Evolutionary conservation across 1,284 basidiomycete genomes (phyloP), one percentile per base, ranked within the genome.

Genomic region (Malassezia vespertilionis): DNA sequence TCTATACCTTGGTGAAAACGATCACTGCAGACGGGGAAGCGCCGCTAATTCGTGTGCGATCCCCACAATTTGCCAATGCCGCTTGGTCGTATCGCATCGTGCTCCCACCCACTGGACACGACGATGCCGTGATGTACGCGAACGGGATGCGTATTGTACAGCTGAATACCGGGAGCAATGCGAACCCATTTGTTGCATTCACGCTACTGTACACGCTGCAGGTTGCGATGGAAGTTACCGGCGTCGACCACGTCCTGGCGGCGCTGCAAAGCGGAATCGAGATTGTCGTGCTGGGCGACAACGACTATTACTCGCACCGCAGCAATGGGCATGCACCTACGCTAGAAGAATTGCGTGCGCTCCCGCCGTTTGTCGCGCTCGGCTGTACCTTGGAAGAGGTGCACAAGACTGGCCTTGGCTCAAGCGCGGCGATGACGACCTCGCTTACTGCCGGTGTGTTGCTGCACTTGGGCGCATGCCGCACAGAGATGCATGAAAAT

Each of bases 351-450:
- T 52, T 49, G 79, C 77, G 4, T 68, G 80, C 38, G 68, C 74
- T 97, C 73, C 76, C 76, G 27, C 76, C 78, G 17, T 84, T 87
- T 17, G 78, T 80, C 40, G 80, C 82, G 3, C 62, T 60, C 24
- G 43, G 46, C 11, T 57, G 56, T 28, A 50, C 56, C 6, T 59
- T 97, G 34, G 74, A 77, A 1, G 75, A 85, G 38, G 90, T 93
- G 8, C 90, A 96, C 78, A 99, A 99, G 75, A 97, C 93, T 0
- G 93, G 93, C 2, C 80, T 97, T 33, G 93, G 93, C 23, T 95
- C 89, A 4, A 95, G 89, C 8, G 91, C 91, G 0, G 87, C 93
- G 0, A 80, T 99, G 62, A 93, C 95, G 64, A 95, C 93, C 0
- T 93, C 90, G 27, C 79, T 97, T 46, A 83, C 88, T 35, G 82